phyloP scores from a whole-genome alignment of 345 rosid genomes.

The Arabis hirsuta region DNA sequence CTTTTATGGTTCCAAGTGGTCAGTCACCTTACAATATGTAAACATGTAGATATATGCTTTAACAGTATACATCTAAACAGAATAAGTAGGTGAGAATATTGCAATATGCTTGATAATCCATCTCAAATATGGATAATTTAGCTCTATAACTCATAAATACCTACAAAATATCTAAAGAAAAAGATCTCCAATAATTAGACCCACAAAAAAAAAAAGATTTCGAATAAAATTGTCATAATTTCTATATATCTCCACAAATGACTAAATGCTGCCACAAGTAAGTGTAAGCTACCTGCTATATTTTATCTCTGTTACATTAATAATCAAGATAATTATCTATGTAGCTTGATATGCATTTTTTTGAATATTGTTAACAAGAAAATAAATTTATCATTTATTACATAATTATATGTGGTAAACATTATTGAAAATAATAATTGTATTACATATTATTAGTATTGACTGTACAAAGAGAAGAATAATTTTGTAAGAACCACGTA shows the following conservation, averaged over 20 bases:
- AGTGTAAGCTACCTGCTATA: too few species aligned
- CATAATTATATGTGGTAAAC: too few species aligned
- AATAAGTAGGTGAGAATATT: conserved; percentile 19
- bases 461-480: too few species aligned
- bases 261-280: neutral
- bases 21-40: conserved; percentile 30
- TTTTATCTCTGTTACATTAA: too few species aligned
- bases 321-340: too few species aligned
- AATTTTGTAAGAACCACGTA: too few species aligned
- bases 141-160: neutral
- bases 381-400: too few species aligned
- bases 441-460: too few species aligned
- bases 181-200: neutral
- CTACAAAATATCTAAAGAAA: neutral
- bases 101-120: conserved; percentile 8
- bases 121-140: conserved; percentile 6
- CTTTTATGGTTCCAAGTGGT: conserved; percentile 28
- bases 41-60: conserved; percentile 29
- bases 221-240: too few species aligned
- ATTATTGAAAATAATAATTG: too few species aligned
- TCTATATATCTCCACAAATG: neutral
- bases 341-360: too few species aligned
- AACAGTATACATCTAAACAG: conserved; percentile 7
- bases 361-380: too few species aligned
- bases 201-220: neutral